These are phyloP conservation scores for Apiotrichum domesticum DNA, from an alignment of 1,284 basidiomycete genomes.

Conservation along the genomic window DNA sequence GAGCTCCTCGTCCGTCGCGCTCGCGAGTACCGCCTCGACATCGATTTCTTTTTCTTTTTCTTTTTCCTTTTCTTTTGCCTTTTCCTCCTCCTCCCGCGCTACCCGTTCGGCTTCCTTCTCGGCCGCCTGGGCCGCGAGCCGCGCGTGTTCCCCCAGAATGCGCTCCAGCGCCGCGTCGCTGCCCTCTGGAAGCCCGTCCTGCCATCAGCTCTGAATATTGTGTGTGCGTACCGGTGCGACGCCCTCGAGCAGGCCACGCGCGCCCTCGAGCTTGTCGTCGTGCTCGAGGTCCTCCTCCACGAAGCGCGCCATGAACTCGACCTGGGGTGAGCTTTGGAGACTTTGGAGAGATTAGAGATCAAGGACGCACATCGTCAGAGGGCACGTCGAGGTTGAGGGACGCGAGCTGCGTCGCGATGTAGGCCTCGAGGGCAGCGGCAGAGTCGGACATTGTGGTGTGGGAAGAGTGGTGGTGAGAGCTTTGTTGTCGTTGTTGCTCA, in stretches of 20 bases:
- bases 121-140: conserved; percentile 21
- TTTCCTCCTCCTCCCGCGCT: background rate
- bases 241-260: conserved; percentile 45
- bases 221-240: conserved; percentile 15
- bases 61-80: conserved; percentile 6
- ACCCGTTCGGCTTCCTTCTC: conserved; percentile 5
- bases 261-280: conserved; percentile 46
- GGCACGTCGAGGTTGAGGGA: conserved; percentile 31
- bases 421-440: conserved; percentile 38
- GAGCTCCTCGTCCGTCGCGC: conserved; percentile 39
- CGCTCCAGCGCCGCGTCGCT: conserved; percentile 30
- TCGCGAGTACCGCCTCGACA: conserved; percentile 27
- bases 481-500: too few species aligned
- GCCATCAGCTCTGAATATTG: background rate
- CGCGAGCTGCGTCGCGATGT: conserved; percentile 30
- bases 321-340: conserved; percentile 15
- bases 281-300: conserved; percentile 46
- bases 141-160: conserved; percentile 34
- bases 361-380: conserved; percentile 35
- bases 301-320: conserved; percentile 46
- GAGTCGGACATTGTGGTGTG: background rate
- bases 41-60: conserved; percentile 8
- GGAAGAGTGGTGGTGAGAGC: too few species aligned
- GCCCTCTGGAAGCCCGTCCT: conserved; percentile 25
- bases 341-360: background rate